phyloP scores from a whole-genome alignment of 1,284 basidiomycete species.

The Ceratobasidium sp. region DNA sequence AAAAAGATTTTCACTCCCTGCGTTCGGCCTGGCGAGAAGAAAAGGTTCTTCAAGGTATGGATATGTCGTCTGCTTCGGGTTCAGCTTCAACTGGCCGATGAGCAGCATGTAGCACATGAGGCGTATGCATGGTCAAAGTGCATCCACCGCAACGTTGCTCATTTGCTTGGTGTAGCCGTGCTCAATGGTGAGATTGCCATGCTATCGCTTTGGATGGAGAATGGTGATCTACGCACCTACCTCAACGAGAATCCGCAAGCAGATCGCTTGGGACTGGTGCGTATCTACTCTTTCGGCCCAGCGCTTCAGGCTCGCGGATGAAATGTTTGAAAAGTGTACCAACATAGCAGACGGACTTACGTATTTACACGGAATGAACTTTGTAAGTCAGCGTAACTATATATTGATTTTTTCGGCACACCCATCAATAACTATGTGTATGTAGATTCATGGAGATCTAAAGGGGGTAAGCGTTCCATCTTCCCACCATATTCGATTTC shows the following conservation, averaged over 20 bases:
- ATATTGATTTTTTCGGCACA: too few species aligned
- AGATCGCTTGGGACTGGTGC: not conserved
- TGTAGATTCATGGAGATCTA: slow-evolving; percentile 5
- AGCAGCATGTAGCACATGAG: slow-evolving; percentile 1
- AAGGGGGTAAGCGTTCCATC: not conserved
- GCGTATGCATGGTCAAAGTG: slow-evolving; percentile 11
- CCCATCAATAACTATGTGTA: too few species aligned
- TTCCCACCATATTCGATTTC: too few species aligned
- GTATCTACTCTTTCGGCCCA: not conserved
- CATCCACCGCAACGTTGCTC: not conserved
- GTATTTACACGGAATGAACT: not conserved
- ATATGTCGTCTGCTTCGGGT: not conserved
- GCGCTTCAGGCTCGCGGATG: not conserved
- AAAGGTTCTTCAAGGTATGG: not conserved
- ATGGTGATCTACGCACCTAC: not conserved
- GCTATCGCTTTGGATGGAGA: slow-evolving; percentile 16
- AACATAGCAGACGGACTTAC: not conserved
- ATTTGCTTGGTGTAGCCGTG: not conserved
- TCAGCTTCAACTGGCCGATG: not conserved
- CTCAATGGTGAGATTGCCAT: slow-evolving; percentile 5
- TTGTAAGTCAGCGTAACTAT: not conserved
- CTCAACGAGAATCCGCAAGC: not conserved
- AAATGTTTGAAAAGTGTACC: not conserved
- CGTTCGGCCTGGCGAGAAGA: not conserved
- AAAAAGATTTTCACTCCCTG: too few species aligned